Evolutionary conservation across 768 basidiomycete genomes (phyloP).

Genomic region (Sporobolomyces pararoseus): DNA sequence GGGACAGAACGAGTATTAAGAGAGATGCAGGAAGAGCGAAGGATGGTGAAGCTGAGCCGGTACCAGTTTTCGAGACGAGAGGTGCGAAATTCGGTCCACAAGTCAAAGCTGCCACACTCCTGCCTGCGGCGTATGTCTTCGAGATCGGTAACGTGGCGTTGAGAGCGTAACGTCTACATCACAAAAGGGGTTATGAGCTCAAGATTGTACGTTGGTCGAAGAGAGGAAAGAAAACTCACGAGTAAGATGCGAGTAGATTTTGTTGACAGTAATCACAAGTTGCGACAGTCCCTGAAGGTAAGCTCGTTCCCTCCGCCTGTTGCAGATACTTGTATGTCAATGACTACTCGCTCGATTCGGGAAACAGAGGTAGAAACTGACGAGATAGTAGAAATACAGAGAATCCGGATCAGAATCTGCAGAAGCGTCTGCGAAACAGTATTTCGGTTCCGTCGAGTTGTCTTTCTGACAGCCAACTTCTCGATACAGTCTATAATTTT

Average conservation of each 20-base stretch:
- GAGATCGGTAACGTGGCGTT: conserved; percentile 40
- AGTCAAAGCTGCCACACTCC: conserved; percentile 14
- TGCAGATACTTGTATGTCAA: background rate
- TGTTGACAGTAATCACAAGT: conserved; percentile 38
- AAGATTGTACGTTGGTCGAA: rapidly evolving
- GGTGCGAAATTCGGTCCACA: conserved; percentile 44
- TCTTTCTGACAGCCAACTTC: conserved; percentile 61
- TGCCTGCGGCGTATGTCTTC: conserved; percentile 37
- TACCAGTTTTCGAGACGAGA: conserved; percentile 16
- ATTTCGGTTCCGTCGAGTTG: conserved; percentile 51
- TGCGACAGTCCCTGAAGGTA: conserved; percentile 38
- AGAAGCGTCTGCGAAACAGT: conserved; percentile 43
- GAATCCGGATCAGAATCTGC: conserved; percentile 19
- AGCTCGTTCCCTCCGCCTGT: conserved; percentile 32
- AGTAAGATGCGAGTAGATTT: conserved; percentile 23
- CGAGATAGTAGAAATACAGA: conserved; percentile 42
- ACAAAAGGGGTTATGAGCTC: background rate
- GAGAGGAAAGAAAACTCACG: conserved; percentile 32
- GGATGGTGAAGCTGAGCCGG: background rate
- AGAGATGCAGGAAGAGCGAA: background rate
- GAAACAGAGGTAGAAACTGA: background rate
- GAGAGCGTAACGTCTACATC: conserved; percentile 33
- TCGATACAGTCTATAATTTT: conserved; percentile 63
- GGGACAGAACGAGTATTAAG: too few relatives aligned
- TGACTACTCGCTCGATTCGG: too few relatives aligned